phyloP scores from a whole-genome alignment of 768 basidiomycete genomes.

The Tylopilus balloui region DNA sequence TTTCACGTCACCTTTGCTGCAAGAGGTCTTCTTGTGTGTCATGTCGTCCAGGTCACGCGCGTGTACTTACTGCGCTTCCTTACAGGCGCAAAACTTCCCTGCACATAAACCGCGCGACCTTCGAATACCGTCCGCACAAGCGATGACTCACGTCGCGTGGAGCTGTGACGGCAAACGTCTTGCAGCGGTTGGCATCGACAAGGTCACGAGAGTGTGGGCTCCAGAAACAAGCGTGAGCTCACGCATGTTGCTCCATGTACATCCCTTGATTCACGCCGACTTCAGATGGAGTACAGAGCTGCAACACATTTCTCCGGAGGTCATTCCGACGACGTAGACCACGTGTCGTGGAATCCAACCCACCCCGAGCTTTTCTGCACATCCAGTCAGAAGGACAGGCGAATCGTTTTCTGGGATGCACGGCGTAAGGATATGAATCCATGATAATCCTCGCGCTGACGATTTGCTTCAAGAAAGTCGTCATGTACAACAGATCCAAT shows the following conservation, averaged over 20 bases:
- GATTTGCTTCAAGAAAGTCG: constrained; percentile 54
- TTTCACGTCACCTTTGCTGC: constrained; percentile 64
- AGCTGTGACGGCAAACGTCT: constrained; percentile 79
- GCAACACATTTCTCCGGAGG: constrained; percentile 65
- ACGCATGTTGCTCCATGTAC: background rate
- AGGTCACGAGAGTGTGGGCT: constrained; percentile 67
- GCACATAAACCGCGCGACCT: constrained; percentile 77
- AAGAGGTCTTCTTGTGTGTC: constrained; percentile 65
- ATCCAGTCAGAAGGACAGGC: constrained; percentile 69
- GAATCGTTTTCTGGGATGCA: constrained; percentile 81
- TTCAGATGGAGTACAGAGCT: constrained; percentile 65
- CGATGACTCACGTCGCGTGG: constrained; percentile 77
- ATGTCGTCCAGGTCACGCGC: constrained; percentile 6
- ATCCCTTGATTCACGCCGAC: background rate
- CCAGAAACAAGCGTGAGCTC: constrained; percentile 70
- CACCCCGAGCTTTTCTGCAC: constrained; percentile 82
- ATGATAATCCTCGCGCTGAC: constrained; percentile 3
- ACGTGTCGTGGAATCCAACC: constrained; percentile 80
- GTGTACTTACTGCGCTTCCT: constrained; percentile 10
- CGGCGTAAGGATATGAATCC: constrained; percentile 52
- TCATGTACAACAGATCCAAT: constrained; percentile 51
- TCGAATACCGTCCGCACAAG: constrained; percentile 56
- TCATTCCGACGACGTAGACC: constrained; percentile 76
- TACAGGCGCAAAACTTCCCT: constrained; percentile 72
- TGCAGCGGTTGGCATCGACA: constrained; percentile 80